phyloP scores from a whole-genome alignment of 108 stramenopile genomes.

The Pseudonitzschia multistriata region DNA sequence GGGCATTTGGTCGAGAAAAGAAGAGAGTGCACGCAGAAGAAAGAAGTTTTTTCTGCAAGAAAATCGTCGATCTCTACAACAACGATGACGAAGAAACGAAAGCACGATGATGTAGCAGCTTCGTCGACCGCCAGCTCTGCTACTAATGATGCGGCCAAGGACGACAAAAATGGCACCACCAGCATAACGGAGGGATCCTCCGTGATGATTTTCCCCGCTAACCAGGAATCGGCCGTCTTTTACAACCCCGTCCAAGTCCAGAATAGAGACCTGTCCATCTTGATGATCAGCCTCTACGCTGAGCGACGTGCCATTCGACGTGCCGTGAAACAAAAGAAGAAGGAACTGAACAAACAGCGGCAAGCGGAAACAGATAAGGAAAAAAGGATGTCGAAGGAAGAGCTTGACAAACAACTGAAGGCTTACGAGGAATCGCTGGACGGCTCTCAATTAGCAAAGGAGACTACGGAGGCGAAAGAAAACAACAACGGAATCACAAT shows the following conservation, averaged over 20 bases:
- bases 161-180: slow-evolving; percentile 15
- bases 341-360: slow-evolving; percentile 46
- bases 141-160: not conserved
- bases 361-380: slow-evolving; percentile 9
- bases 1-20: not conserved
- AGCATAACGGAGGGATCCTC: slow-evolving; percentile 68
- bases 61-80: not conserved
- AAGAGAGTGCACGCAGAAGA: not conserved
- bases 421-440: slow-evolving; percentile 24
- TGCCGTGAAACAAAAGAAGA: slow-evolving; percentile 47
- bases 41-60: not conserved
- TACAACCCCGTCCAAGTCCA: slow-evolving; percentile 99
- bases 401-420: slow-evolving; percentile 15
- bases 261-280: slow-evolving; percentile 92
- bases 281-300: slow-evolving; percentile 87
- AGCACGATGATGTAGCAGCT: slow-evolving; percentile 1
- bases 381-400: slow-evolving; percentile 22
- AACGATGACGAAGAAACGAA: slow-evolving; percentile 14
- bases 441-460: slow-evolving; percentile 11
- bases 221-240: slow-evolving; percentile 85
- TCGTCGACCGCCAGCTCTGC: slow-evolving; percentile 1
- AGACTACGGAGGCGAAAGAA: slow-evolving; percentile 14
- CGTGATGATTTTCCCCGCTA: slow-evolving; percentile 65
- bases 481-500: slow-evolving; percentile 73
- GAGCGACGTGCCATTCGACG: slow-evolving; percentile 70